phyloP scores from a whole-genome alignment of 106 monocot genomes.

The Amphibolis antarctica region DNA sequence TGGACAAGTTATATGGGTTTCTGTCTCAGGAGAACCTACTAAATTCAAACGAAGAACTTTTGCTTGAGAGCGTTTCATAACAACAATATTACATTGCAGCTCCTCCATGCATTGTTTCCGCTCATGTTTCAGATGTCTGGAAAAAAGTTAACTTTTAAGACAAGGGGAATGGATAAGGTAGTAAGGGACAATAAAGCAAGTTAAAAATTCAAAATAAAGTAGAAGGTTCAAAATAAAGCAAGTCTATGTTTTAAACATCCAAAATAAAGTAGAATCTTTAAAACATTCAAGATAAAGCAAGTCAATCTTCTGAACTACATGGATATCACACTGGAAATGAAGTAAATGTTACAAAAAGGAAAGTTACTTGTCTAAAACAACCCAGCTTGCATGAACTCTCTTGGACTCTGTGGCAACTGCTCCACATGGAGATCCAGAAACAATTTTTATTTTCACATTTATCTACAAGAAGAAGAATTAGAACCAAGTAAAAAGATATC shows the following conservation, averaged over 20 bases:
- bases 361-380: slow-evolving; percentile 32
- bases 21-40: slow-evolving; percentile 12
- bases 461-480: slow-evolving; percentile 10
- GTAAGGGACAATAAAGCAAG: too few relatives aligned
- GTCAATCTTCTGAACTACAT: too few relatives aligned
- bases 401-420: slow-evolving; percentile 20
- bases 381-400: slow-evolving; percentile 25
- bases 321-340: too few relatives aligned
- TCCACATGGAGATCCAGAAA: slow-evolving; percentile 22
- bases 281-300: too few relatives aligned
- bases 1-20: not conserved
- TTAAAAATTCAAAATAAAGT: too few relatives aligned
- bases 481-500: not conserved
- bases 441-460: slow-evolving; percentile 31
- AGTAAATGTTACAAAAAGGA: too few relatives aligned
- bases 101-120: slow-evolving; percentile 29
- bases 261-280: too few relatives aligned
- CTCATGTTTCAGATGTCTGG: slow-evolving; percentile 25
- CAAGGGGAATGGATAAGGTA: not conserved
- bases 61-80: slow-evolving; percentile 23
- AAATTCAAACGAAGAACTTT: slow-evolving; percentile 29
- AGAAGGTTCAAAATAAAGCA: too few relatives aligned
- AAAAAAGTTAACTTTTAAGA: too few relatives aligned
- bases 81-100: slow-evolving; percentile 31
- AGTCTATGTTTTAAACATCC: too few relatives aligned